Evolutionary conservation across 805 yeast species (phyloP), one percentile per base, ranked within the genome.

Genomic region (Cyberlindnera amylophila): DNA sequence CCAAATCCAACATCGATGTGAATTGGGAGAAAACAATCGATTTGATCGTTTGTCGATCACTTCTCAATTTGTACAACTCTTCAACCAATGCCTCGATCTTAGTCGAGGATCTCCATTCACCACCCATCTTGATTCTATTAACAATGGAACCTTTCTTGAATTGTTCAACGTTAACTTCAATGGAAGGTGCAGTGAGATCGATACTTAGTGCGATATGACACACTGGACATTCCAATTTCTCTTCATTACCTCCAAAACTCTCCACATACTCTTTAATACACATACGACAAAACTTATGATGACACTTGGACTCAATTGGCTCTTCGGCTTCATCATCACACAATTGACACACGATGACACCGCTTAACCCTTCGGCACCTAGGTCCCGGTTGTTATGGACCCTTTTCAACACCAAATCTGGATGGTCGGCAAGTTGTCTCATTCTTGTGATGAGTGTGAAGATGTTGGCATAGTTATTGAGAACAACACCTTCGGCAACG

Each of bases 271-370:
- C 99, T 44, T 75, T 79, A 44, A 93, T 79, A 61, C 99, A 93
- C 71, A 93, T 71, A 23, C 99, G 76, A 61, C 99, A 93, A 59
- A 93, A 93, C 48, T 77, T 77, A 60, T 93, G 99, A 53, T 86
- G 96, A 62, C 99, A 93, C 59, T 84, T 86, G 3, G 96, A 84
- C 62, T 86, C 90, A 36, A 93, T 89, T 0, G 99, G 96, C 47
- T 93, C 99, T 63, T 93, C 98, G 0, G 98, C 97, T 63, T 90
- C 97, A 58, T 93, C 99, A 52, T 90, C 98, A 65, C 99, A 93
- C 18, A 93, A 61, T 52, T 87, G 95, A 59, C 99, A 93, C 32
- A 93, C 82, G 10, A 89, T 77, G 6, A 68, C 66, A 32, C 75
- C 77, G 23, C 54, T 56, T 1, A 69, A 47, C 19, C 51, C 46